Percentiles rank a stretch among this genome's conserved stretches.
These are phyloP conservation scores for Boletus pseudo-olivaceus DNA, from an alignment of 768 basidiomycete genomes.

Conservation along the genomic window DNA sequence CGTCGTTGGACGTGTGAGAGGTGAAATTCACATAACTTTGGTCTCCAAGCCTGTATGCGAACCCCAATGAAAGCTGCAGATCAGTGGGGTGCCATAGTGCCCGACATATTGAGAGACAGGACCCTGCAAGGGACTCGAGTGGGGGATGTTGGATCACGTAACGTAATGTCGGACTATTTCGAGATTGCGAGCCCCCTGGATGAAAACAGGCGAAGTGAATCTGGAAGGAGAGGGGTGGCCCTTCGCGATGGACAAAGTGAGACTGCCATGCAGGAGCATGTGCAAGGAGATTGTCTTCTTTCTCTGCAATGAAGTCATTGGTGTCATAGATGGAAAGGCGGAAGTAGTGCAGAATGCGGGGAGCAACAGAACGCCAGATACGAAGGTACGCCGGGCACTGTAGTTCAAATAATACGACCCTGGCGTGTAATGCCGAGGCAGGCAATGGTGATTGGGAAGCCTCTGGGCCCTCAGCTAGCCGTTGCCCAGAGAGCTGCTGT, in stretches of 20 bases:
- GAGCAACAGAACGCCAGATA: slow-evolving; percentile 38
- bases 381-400: slow-evolving; percentile 31
- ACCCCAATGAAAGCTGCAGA: too few species aligned
- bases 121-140: too few species aligned
- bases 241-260: background rate
- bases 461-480: background rate
- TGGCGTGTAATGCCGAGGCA: slow-evolving; percentile 24
- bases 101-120: too few species aligned
- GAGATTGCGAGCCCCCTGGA: background rate
- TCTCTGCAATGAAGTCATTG: too few species aligned
- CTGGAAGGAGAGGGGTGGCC: background rate
- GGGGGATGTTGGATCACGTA: too few species aligned
- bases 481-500: too few species aligned
- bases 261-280: slow-evolving; percentile 26
- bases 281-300: background rate
- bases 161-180: background rate
- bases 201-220: background rate
- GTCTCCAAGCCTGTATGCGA: background rate
- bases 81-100: too few species aligned
- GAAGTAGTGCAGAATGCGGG: slow-evolving; percentile 29
- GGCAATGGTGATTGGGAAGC: slow-evolving; percentile 37
- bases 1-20: background rate
- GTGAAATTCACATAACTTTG: background rate
- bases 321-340: too few species aligned
- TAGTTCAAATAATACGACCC: slow-evolving; percentile 39